Base-by-base conservation (phyloP, 2,329 filamentous ascomycete species). In the Trichoderma lentiforme region DNA sequence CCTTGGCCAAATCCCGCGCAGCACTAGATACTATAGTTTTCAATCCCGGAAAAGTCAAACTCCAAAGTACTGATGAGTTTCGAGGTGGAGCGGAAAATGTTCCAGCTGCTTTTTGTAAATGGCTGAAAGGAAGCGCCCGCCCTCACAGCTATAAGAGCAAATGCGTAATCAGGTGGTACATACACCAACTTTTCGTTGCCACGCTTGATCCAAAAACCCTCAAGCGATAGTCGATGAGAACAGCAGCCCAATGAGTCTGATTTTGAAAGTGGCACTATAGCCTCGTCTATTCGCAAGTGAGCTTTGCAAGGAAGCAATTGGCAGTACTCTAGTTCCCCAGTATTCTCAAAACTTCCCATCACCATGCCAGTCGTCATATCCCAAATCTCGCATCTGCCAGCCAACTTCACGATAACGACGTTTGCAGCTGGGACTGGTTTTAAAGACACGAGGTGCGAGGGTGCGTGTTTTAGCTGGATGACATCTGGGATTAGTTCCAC, bases 381-480 rank as follows among this genome's bases (percentile, higher is more conserved):
- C 43, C 43, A 21, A 2, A 51, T 21, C n/a, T 51, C n/a, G 3
- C 21, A 8, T 8, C 6, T 18, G 1, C 4, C 15, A 18, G 0
- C 3, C 3, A 0, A 2, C 1, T 8, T 4, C 8, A 1, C 3
- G 15, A 39, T 18, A 8, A 18, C 15, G 3, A 18, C 2, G 5
- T 51, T 21, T 1, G n/a, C 11, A 51, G 43, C n/a, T 11, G 9
- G n/a, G 9, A 14, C 0, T 39, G 7, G 6, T 18, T 4, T 39
- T 6, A 7, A 39, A 18, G 0, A 7, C 7, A 1, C 6, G 36
- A 3, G 0, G 6, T 3, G 1, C 15, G 6, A 15, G 36, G 14
- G 6, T 15, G 2, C 36, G 14, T 39, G 15, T 8, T 18, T 8
- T 0, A 51, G n/a, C 24, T 12, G 9, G n/a, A 47, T 47, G 43